A percentile compares a stretch with the other conserved stretches of the same genome.
phyloP scores from a whole-genome alignment of 768 basidiomycete species.

The Mycena haematopus region DNA sequence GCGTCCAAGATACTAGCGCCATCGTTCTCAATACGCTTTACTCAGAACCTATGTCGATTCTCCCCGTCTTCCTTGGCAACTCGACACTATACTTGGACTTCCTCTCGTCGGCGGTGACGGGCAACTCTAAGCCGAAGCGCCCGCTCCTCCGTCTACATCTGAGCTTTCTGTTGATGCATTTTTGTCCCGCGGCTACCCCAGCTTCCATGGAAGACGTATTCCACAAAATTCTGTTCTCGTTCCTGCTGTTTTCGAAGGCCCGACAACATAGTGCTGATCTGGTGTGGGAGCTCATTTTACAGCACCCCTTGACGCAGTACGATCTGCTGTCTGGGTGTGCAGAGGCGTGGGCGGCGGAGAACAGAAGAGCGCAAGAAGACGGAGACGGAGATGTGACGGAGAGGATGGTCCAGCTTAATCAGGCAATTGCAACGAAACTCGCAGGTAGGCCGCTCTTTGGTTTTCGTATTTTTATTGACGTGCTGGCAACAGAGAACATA shows the following conservation, averaged over 20 bases:
- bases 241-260: conserved; percentile 75
- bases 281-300: conserved; percentile 77
- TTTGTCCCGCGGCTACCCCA: conserved; percentile 41
- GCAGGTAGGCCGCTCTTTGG: conserved; percentile 57
- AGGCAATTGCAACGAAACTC: conserved; percentile 61
- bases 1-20: conserved; percentile 68
- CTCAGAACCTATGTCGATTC: conserved; percentile 50
- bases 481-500: conserved; percentile 61
- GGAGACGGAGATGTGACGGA: conserved; percentile 23
- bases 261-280: conserved; percentile 66
- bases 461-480: neutral
- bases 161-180: conserved; percentile 57
- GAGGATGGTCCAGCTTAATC: conserved; percentile 46
- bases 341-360: conserved; percentile 45
- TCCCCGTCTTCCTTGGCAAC: conserved; percentile 51
- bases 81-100: conserved; percentile 52
- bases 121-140: conserved; percentile 54
- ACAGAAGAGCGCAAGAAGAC: conserved; percentile 38
- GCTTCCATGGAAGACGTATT: conserved; percentile 45
- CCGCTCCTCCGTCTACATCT: conserved; percentile 61
- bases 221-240: conserved; percentile 69
- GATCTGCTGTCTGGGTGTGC: conserved; percentile 66
- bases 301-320: conserved; percentile 34
- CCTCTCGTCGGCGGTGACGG: conserved; percentile 45
- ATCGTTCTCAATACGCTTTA: conserved; percentile 76